These are phyloP conservation scores for Suaeda aralocaspica DNA, from an alignment of 148 eudicot genomes.

Conservation along the genomic window DNA sequence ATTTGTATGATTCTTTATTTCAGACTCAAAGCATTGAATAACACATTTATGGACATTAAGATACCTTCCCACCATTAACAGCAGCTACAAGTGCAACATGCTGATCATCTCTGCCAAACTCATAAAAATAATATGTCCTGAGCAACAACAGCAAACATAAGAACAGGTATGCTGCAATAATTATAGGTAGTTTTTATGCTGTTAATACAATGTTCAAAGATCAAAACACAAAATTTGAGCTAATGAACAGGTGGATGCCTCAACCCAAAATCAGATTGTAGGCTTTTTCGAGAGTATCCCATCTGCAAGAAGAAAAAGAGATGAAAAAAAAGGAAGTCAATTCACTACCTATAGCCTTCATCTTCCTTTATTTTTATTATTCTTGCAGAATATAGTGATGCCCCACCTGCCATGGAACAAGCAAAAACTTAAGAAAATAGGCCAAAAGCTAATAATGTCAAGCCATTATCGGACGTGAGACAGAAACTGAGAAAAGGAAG, in stretches of 20 bases:
- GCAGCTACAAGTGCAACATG: slow-evolving; percentile 90
- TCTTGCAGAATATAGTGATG: slow-evolving; percentile 59
- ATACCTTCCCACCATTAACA: slow-evolving; percentile 79
- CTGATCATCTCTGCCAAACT: slow-evolving; percentile 69
- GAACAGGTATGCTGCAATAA: not conserved
- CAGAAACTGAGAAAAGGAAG: not conserved
- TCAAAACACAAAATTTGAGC: not conserved
- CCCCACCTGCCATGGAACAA: slow-evolving; percentile 50
- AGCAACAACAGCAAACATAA: slow-evolving; percentile 20
- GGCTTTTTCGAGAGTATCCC: not conserved
- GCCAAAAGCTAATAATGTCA: too few species aligned
- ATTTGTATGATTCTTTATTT: not conserved
- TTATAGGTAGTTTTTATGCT: not conserved
- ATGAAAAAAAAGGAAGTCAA: not conserved
- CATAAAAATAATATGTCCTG: slow-evolving; percentile 94
- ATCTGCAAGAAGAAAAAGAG: not conserved
- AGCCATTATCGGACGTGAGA: not conserved
- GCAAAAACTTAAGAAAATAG: slow-evolving; percentile 10
- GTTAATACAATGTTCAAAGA: not conserved
- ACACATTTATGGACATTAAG: not conserved
- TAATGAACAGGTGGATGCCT: not conserved
- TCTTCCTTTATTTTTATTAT: slow-evolving; percentile 86
- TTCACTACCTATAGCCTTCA: slow-evolving; percentile 64
- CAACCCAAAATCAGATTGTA: not conserved
- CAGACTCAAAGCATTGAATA: not conserved